A percentile compares a stretch with the other conserved stretches of the same genome.
These are phyloP conservation scores for Posidonia australis DNA, from an alignment of 106 monocot genomes.

Conservation along the genomic window DNA sequence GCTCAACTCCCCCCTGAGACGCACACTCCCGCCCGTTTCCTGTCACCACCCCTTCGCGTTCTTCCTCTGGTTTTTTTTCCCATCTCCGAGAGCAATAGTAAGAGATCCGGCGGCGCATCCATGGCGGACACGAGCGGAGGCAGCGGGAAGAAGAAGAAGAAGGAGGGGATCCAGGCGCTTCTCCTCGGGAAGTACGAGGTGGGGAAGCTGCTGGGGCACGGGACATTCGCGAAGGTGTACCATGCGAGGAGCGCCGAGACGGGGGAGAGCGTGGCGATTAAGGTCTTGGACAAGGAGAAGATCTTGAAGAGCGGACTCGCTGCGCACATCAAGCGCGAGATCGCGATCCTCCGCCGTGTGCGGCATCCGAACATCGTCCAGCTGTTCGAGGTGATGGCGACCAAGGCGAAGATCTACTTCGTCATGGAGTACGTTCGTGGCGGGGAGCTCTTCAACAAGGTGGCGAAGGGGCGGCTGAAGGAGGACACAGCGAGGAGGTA, in stretches of 20 bases:
- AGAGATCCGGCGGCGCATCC: too few species aligned
- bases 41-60: background rate
- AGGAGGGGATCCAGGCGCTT: background rate
- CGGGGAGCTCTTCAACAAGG: conserved; percentile 9
- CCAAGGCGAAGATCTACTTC: conserved; percentile 13
- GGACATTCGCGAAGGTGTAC: conserved; percentile 40
- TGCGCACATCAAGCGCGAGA: conserved; percentile 12
- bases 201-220: conserved; percentile 27
- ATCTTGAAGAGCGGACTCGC: conserved; percentile 5
- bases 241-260: conserved; percentile 14
- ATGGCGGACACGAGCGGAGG: background rate
- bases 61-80: too few species aligned
- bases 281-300: conserved; percentile 17
- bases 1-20: background rate
- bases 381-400: conserved; percentile 13
- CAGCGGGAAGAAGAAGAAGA: background rate
- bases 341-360: conserved; percentile 9
- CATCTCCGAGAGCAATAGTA: too few species aligned
- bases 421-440: conserved; percentile 10
- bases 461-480: conserved; percentile 9
- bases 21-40: background rate
- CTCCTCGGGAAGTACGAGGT: conserved; percentile 31
- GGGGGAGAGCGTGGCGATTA: conserved; percentile 23
- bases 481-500: conserved; percentile 3
- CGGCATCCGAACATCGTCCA: conserved; percentile 13